Evolutionary conservation across 2,329 filamentous ascomycete genomes (phyloP).

Genomic region (Talaromyces islandicus): DNA sequence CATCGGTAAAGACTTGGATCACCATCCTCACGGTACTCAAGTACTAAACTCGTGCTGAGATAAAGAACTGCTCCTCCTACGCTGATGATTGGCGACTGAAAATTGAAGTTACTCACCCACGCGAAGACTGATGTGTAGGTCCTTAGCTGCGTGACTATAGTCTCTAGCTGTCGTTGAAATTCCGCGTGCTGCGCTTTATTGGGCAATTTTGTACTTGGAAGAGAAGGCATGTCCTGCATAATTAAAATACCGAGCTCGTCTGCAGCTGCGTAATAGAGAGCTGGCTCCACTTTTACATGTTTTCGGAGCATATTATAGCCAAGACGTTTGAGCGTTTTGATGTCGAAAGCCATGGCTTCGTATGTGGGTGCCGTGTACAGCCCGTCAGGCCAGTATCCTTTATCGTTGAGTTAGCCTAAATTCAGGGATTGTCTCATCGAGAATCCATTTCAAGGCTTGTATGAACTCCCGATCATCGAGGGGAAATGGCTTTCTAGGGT

Average conservation of each 20-base stretch:
- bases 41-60: no score
- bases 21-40: no score
- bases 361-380: conserved; percentile 59
- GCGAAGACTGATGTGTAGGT: conserved; percentile 60
- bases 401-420: not conserved
- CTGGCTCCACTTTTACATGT: conserved; percentile 61
- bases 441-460: not conserved
- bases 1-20: no score
- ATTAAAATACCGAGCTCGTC: conserved; percentile 62
- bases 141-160: conserved; percentile 58
- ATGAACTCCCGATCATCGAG: not conserved
- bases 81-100: no score
- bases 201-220: conserved; percentile 33
- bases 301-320: conserved; percentile 68
- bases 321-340: conserved; percentile 56
- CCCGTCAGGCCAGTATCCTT: conserved; percentile 67
- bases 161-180: conserved; percentile 57
- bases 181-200: conserved; percentile 52
- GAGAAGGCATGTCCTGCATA: conserved; percentile 66
- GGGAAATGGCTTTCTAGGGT: no score
- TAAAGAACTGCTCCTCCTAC: no score
- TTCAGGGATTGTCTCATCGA: not conserved
- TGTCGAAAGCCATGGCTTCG: conserved; percentile 61
- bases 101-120: conserved; percentile 44
- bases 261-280: conserved; percentile 62